Evolutionary conservation across 805 yeast species (phyloP).

Genomic region (Candida orba): DNA sequence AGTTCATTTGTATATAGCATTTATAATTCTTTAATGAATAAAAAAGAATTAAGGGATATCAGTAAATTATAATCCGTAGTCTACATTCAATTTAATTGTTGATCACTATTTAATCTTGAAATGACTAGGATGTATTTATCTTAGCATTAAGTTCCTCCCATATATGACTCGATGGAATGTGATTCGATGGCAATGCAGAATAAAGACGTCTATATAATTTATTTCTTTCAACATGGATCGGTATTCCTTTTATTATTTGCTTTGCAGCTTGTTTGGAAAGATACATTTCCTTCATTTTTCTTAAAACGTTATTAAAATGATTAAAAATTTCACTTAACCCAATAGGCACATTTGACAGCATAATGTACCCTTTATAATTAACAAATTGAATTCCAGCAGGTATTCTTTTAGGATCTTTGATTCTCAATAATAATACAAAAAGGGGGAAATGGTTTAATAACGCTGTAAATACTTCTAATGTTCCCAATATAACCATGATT

Average conservation of each 20-base stretch:
- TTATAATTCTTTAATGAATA: not conserved
- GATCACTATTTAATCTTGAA: not conserved
- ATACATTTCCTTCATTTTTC: constrained; percentile 34
- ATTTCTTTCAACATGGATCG: constrained; percentile 39
- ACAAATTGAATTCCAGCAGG: constrained; percentile 49
- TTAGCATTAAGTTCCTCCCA: constrained; percentile 3
- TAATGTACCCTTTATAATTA: constrained; percentile 17
- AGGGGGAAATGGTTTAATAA: constrained; percentile 78
- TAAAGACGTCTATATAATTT: constrained; percentile 44
- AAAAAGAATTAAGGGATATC: too few species aligned
- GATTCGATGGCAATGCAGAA: constrained; percentile 40
- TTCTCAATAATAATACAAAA: constrained; percentile 68
- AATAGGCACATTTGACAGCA: constrained; percentile 39
- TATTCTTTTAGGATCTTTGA: constrained; percentile 68
- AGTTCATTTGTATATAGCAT: constrained; percentile 10
- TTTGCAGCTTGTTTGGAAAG: constrained; percentile 33
- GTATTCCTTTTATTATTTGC: constrained; percentile 36
- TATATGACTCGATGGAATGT: constrained; percentile 2
- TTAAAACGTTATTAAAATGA: constrained; percentile 37
- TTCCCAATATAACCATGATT: constrained; percentile 40
- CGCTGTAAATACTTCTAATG: constrained; percentile 54
- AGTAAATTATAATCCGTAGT: too few species aligned
- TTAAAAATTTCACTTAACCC: constrained; percentile 37
- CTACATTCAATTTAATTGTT: too few species aligned
- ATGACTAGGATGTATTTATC: not conserved